Conservation (phyloP, 768 basidiomycete species). For the Russula virescens region DNA sequence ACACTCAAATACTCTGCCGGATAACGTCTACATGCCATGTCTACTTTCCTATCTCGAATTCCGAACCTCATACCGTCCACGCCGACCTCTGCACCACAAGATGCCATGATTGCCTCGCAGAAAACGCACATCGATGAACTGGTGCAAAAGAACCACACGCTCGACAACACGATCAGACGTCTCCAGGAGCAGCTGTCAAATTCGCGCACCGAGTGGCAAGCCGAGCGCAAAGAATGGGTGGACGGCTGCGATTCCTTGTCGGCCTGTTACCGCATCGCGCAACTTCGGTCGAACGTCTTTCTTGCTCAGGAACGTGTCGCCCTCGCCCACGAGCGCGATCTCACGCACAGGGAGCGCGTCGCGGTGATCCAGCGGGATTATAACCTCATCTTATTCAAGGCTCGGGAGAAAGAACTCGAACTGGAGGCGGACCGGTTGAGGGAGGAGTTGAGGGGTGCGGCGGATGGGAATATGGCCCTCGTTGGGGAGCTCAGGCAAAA, state of each 20-base stretch:
- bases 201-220: too few relatives aligned
- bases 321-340: too few relatives aligned
- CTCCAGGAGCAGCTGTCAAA: constrained; percentile 41
- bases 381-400: constrained; percentile 62
- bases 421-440: constrained; percentile 47
- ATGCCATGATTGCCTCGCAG: constrained; percentile 53
- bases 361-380: constrained; percentile 58
- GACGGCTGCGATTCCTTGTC: too few relatives aligned
- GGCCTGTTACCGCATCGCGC: too few relatives aligned
- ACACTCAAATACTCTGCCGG: too few relatives aligned
- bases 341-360: constrained; percentile 50
- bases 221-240: too few relatives aligned
- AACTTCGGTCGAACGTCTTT: too few relatives aligned
- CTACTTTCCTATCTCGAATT: constrained; percentile 12
- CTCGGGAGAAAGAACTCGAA: constrained; percentile 57
- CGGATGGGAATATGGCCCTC: constrained; percentile 7
- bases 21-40: neutral
- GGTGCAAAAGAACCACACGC: constrained; percentile 56
- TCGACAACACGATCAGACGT: constrained; percentile 55
- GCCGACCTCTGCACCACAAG: constrained; percentile 32
- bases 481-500: constrained; percentile 47
- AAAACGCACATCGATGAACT: constrained; percentile 66
- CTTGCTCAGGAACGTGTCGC: too few relatives aligned
- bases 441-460: constrained; percentile 35
- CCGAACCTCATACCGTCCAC: constrained; percentile 24